phyloP scores from a whole-genome alignment of 306 rosid species.

The Casuarina glauca region DNA sequence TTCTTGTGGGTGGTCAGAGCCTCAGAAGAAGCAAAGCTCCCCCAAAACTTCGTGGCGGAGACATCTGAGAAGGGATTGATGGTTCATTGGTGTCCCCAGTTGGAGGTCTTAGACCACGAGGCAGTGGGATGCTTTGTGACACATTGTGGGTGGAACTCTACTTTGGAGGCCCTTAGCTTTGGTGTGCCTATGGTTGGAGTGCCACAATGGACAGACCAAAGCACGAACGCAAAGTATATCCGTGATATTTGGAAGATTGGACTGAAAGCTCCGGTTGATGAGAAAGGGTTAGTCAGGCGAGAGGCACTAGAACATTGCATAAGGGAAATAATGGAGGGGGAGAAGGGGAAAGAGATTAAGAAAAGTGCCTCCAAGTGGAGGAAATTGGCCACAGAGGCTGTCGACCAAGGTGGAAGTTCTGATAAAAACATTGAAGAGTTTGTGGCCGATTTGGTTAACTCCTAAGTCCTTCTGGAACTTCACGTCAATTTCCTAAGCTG shows the following conservation, averaged over 20 bases:
- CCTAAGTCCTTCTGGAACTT: neutral
- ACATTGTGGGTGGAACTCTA: conserved; percentile 1
- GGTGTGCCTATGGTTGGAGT: neutral
- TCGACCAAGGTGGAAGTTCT: neutral
- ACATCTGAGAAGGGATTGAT: neutral
- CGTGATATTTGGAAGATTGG: neutral
- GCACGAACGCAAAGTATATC: neutral
- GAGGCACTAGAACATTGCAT: neutral
- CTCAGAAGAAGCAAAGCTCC: neutral
- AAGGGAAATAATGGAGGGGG: neutral
- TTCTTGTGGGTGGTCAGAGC: conserved; percentile 5
- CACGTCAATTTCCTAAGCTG: neutral
- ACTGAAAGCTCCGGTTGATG: neutral
- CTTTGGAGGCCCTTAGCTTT: neutral
- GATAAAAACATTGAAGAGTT: neutral
- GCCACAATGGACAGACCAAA: neutral
- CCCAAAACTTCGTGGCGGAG: neutral
- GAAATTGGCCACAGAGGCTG: neutral
- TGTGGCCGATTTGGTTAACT: neutral
- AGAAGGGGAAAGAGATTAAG: neutral
- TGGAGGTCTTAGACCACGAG: neutral
- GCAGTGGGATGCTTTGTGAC: conserved; percentile 7
- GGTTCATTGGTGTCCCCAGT: neutral
- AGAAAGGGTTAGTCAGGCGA: neutral
- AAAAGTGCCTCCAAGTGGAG: neutral